Evolutionary conservation across 495 filamentous ascomycete genomes (phyloP), one percentile per base, ranked within the genome.

Genomic region (Penicillium coprophilum): DNA sequence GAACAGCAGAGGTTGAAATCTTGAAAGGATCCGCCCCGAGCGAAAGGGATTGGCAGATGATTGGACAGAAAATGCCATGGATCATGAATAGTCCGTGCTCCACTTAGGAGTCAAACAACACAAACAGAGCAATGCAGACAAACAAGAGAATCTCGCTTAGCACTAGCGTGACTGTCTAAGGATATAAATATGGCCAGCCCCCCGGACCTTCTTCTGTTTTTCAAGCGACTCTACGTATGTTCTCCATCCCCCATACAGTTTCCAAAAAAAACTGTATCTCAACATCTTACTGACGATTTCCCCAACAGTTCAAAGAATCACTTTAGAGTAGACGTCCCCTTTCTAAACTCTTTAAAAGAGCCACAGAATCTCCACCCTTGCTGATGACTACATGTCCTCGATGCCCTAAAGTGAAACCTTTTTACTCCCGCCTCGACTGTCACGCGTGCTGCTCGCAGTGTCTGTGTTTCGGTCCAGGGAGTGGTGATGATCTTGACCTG

Each of bases 251-350:
- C 77, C 70, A n/a, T 66, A 70, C 63, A 50, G 65, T 63, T 50
- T 5, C 24, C 1, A 47, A 57, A 46, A 53, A 41, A 2, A 39
- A 23, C 20, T 23, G 10, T 49, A 5, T 10, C 7, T 5, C 15
- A 56, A 34, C 34, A 47, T 63, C n/a, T 46, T 65, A 43, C 71
- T 72, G 67, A 77, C 65, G 64, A 64, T 39, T 53, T 56, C 28
- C 28, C 68, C 24, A 27, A 46, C 78, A 83, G 80, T 83, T 85
- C 82, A 85, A 85, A 89, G 86, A 88, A 90, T 90, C 87, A 89
- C 87, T 90, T 90, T 90, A 89, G 87, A 90, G 87, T 89, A 85
- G 77, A 88, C 81, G 85, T 88, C 84, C 81, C 73, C 65, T 79
- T 81, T 84, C 83, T 89, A 83, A 84, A 81, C 85, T 87, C 78